Conservation (phyloP, 495 filamentous ascomycete genomes). For the Aspergillus carlsbadensis region DNA sequence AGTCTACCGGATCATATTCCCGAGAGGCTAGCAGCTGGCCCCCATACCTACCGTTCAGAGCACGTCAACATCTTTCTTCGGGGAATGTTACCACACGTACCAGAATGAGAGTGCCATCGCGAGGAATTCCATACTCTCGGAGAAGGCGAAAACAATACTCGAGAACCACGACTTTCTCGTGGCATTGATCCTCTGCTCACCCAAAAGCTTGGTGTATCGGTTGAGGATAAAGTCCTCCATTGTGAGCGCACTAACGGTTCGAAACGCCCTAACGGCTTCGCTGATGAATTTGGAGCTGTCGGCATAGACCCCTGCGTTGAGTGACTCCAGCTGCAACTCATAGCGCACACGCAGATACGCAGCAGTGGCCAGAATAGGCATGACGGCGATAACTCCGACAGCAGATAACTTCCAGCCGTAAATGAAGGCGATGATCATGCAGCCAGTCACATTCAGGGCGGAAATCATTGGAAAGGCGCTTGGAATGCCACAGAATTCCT, state of each 20-base stretch:
- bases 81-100: conserved; percentile 29
- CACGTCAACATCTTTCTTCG: no score
- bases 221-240: conserved; percentile 50
- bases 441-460: conserved; percentile 53
- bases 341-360: conserved; percentile 55
- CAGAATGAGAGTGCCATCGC: conserved; percentile 59
- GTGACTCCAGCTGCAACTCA: conserved; percentile 50
- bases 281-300: conserved; percentile 54
- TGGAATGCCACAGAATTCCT: conserved; percentile 54
- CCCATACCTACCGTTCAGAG: conserved; percentile 11
- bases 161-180: conserved; percentile 53
- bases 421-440: conserved; percentile 54
- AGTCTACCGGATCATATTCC: conserved; percentile 50
- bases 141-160: conserved; percentile 33
- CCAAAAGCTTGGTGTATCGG: conserved; percentile 49
- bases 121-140: conserved; percentile 47
- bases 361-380: conserved; percentile 55
- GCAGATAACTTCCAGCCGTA: conserved; percentile 64
- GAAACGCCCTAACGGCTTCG: conserved; percentile 57
- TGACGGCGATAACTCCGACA: conserved; percentile 52
- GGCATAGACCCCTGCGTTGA: conserved; percentile 56
- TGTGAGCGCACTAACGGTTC: conserved; percentile 55
- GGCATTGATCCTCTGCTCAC: conserved; percentile 49
- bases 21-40: conserved; percentile 48
- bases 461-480: conserved; percentile 32